Base-by-base conservation (phyloP, 306 rosid species). In the Vachellia collinsii region DNA sequence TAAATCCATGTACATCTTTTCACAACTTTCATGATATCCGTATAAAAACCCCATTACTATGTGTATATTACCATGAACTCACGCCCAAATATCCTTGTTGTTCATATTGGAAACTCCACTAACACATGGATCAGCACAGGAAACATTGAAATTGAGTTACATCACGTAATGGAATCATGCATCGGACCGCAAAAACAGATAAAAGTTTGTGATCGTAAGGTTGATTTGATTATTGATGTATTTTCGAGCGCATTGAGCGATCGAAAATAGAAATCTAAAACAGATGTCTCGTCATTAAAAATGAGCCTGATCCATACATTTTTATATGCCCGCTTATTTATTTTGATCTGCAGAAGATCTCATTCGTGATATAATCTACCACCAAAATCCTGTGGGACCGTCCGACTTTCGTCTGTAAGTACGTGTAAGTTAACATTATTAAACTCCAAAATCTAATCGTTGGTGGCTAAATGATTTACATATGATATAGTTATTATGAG, bases 91-190 rank as follows among this genome's bases (percentile, higher is more conserved):
- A n/a, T 3, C 1, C 13, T 56, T 20, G 34, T 22, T 56, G 56
- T 14, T 6, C 63, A 20, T 56, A 6, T 34, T 36, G 70, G 70
- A 64, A 64, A 43, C 70, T 64, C 42, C 70, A 64, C 70, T 64
- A 14, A 34, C 17, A 11, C 39, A 1, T 25, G 67, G 43, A 64
- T 34, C 14, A 16, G 48, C 25, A 68, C 11, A 6, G 12, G 17
- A n/a, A 67, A 68, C 14, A 11, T n/a, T n/a, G 34, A 68, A 68
- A n/a, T 68, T 20, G 50, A 19, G 72, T 11, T 19, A 14, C 47
- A 17, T 13, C 46, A 38, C 17, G 23, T 17, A 68, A 22, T 68
- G 72, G 72, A 41, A 68, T 12, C 72, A 38, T 38, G 51, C 72
- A 39, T 68, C 34, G 17, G 72, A 66, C 29, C 72, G 12, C 47